These are phyloP conservation scores for Flaveria trinervia DNA, from an alignment of 129 eudicot species.

Conservation along the genomic window DNA sequence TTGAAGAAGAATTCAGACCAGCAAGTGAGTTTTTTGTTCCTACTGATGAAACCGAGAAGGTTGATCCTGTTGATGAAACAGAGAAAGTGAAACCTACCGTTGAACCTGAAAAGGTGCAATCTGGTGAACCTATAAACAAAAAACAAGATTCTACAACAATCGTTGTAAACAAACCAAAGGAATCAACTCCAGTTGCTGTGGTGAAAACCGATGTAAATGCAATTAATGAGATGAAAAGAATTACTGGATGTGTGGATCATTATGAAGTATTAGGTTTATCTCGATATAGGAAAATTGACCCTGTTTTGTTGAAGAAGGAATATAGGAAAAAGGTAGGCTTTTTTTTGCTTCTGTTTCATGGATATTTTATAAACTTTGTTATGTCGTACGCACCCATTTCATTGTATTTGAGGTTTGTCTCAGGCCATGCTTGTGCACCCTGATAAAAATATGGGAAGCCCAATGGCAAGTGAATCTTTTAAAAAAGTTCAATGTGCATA, in stretches of 20 bases:
- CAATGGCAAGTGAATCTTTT: slow-evolving; percentile 93
- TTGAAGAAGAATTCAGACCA: slow-evolving; percentile 65
- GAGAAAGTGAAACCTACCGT: slow-evolving; percentile 20
- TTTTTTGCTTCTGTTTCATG: neutral
- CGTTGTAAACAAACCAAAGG: slow-evolving; percentile 52
- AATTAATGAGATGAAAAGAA: slow-evolving; percentile 68
- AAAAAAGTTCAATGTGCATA: slow-evolving; percentile 95
- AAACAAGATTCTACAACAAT: slow-evolving; percentile 42
- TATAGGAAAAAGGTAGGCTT: slow-evolving; percentile 75
- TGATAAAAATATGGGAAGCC: slow-evolving; percentile 98
- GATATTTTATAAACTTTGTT: neutral
- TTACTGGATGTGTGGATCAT: slow-evolving; percentile 63
- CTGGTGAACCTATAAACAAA: slow-evolving; percentile 46
- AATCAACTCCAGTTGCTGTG: slow-evolving; percentile 33
- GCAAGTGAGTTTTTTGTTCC: slow-evolving; percentile 64
- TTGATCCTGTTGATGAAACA: slow-evolving; percentile 17
- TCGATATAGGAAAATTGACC: slow-evolving; percentile 70
- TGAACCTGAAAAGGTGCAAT: slow-evolving; percentile 29
- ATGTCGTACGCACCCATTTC: neutral
- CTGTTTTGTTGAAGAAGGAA: slow-evolving; percentile 68
- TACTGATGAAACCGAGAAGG: slow-evolving; percentile 41
- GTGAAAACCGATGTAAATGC: slow-evolving; percentile 66
- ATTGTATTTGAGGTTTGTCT: neutral
- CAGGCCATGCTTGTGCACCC: slow-evolving; percentile 99
- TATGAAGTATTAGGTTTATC: slow-evolving; percentile 84